Evolutionary conservation across 495 filamentous ascomycete species (phyloP), one percentile per base, ranked within the genome.

Genomic region (Penicillium flavigenum): DNA sequence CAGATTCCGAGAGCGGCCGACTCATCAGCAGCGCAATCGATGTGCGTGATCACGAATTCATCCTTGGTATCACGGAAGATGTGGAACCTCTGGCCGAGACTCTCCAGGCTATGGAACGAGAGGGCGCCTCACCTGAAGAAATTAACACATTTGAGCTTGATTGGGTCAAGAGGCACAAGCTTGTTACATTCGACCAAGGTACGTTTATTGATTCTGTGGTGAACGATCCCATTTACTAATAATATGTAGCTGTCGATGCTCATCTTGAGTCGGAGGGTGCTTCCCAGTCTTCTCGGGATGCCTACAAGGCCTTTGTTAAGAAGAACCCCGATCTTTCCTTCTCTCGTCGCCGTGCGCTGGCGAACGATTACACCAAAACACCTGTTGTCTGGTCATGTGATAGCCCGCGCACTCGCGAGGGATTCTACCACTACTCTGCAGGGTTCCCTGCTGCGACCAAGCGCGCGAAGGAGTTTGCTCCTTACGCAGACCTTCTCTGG

Each of bases 401-500:
- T 70, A 87, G 88, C 45, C 94, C 94, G 0, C 89, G 94, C 49
- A 98, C 94, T 2, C 83, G 94, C 32, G 94, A 98, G 68, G 94
- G 94, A 36, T 94, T 88, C 81, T 98, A 97, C 79, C 94, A 98
- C 76, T 97, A 95, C 81, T 81, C 82, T 16, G 90, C 91, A 8
- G 94, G 94, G 51, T 86, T 97, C 78, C 73, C 79, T 29, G 91
- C 93, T 1, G 94, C 94, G 1, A 96, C 90, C 39, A 97, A 97
- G 75, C 88, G 94, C 54, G 91, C 93, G 2, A 86, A 92, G 57
- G 89, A 86, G 43, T 98, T 96, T 57, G 91, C 83, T 3, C 94
- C 94, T 3, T 96, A 89, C 70, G 92, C 94, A 5, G 94, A 98
- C 68, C 86, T 98, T 5, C 83, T 98, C 19, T 98, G 94, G 94